These are phyloP conservation scores for Capsicum rhomboideum DNA, from an alignment of 257 asterid genomes.

Conservation along the genomic window DNA sequence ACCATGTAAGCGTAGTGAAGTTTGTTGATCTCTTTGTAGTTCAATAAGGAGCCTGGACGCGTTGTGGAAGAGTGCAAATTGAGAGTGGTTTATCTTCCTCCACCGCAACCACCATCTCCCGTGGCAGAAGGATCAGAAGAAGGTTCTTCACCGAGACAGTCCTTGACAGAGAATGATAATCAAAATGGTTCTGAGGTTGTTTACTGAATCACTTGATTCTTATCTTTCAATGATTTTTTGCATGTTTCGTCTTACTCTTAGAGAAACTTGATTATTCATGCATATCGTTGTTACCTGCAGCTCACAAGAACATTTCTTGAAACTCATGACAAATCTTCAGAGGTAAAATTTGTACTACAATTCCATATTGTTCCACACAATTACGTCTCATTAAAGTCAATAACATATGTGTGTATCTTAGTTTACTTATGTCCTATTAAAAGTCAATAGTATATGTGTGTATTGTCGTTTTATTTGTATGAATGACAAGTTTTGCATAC, in stretches of 20 bases:
- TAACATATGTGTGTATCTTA: neutral
- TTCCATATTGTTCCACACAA: neutral
- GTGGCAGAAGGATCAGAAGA: slow-evolving; percentile 19
- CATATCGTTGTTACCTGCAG: slow-evolving; percentile 14
- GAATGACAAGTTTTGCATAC: too few species aligned
- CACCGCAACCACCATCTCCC: slow-evolving; percentile 8
- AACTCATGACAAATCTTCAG: slow-evolving; percentile 41
- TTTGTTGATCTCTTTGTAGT: slow-evolving; percentile 18
- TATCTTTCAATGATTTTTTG: neutral
- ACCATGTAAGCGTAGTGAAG: neutral
- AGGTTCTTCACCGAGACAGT: slow-evolving; percentile 7
- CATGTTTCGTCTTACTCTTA: neutral
- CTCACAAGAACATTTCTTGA: slow-evolving; percentile 32
- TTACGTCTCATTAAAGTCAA: neutral
- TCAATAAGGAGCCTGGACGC: slow-evolving; percentile 34
- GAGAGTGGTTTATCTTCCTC: slow-evolving; percentile 25
- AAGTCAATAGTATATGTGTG: neutral
- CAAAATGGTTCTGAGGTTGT: slow-evolving; percentile 40
- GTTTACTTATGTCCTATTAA: neutral
- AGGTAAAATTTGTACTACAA: slow-evolving; percentile 25
- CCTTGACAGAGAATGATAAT: slow-evolving; percentile 18
- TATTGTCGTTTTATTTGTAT: neutral
- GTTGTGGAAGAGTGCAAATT: slow-evolving; percentile 22
- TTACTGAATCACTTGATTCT: neutral
- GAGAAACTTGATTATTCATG: neutral